phyloP scores from a whole-genome alignment of 1,139 yeast species.

The Saccharomyces uvarum region DNA sequence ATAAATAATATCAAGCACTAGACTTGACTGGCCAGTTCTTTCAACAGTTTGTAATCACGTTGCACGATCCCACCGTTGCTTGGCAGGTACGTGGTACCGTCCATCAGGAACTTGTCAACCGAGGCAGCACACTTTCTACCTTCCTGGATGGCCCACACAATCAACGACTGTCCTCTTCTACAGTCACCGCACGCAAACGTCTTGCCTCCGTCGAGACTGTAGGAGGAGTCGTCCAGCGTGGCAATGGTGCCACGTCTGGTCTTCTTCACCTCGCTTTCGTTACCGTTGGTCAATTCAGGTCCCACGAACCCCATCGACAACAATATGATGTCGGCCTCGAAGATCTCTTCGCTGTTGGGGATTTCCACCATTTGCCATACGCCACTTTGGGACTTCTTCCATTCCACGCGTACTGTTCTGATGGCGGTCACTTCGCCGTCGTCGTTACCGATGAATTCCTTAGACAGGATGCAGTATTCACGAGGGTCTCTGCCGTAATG shows the following conservation, averaged over 20 bases:
- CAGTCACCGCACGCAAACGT: conserved; percentile 96
- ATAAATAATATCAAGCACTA: conserved; percentile 8
- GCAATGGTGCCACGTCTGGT: conserved; percentile 83
- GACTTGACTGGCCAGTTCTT: conserved; percentile 56
- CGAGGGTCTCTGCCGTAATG: conserved; percentile 97
- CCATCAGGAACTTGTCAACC: conserved; percentile 70
- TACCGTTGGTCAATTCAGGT: conserved; percentile 58
- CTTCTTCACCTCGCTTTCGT: conserved; percentile 62
- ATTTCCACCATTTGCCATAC: conserved; percentile 99
- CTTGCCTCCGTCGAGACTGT: conserved; percentile 60
- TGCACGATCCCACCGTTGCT: conserved; percentile 89
- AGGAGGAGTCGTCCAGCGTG: conserved; percentile 60
- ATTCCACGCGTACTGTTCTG: conserved; percentile 92
- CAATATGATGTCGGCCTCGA: conserved; percentile 90
- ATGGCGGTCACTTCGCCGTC: conserved; percentile 91
- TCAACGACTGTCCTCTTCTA: conserved; percentile 95
- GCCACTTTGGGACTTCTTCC: conserved; percentile 92
- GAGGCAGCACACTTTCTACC: conserved; percentile 98
- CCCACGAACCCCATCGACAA: conserved; percentile 97
- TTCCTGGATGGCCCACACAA: conserved; percentile 99
- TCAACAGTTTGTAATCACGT: conserved; percentile 66
- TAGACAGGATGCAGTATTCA: conserved; percentile 89
- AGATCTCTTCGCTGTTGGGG: conserved; percentile 88
- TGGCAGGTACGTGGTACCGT: conserved; percentile 71
- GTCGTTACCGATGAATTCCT: conserved; percentile 91